These are phyloP conservation scores for Arctium lappa DNA, from an alignment of 129 eudicot genomes.

Conservation along the genomic window DNA sequence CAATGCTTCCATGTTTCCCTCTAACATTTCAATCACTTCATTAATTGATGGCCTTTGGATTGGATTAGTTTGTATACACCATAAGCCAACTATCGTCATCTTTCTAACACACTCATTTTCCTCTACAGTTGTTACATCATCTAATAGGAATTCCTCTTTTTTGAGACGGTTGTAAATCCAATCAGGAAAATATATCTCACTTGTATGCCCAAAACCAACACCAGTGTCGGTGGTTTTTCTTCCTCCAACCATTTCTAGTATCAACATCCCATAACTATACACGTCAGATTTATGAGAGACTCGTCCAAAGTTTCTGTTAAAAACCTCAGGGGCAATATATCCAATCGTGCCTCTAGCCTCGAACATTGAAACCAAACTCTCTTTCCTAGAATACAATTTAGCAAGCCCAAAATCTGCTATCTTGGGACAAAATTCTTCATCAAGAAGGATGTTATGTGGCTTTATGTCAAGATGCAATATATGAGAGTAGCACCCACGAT, in stretches of 20 bases:
- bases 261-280: slow-evolving; percentile 42
- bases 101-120: slow-evolving; percentile 21
- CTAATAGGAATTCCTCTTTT: not conserved
- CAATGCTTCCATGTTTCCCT: slow-evolving; percentile 18
- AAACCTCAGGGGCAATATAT: not conserved
- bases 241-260: slow-evolving; percentile 37
- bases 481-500: slow-evolving; percentile 22
- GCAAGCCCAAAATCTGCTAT: slow-evolving; percentile 39
- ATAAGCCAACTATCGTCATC: slow-evolving; percentile 29
- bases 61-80: slow-evolving; percentile 43
- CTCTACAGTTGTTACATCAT: not conserved
- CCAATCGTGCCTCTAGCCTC: not conserved
- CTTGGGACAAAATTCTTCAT: slow-evolving; percentile 27
- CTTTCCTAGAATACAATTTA: slow-evolving; percentile 5
- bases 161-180: slow-evolving; percentile 23
- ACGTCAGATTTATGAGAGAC: slow-evolving; percentile 38
- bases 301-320: not conserved
- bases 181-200: not conserved
- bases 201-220: not conserved
- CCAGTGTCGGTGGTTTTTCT: slow-evolving; percentile 14
- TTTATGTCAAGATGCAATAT: slow-evolving; percentile 34
- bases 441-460: slow-evolving; percentile 30
- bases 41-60: slow-evolving; percentile 28
- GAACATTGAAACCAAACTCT: not conserved
- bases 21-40: slow-evolving; percentile 36